Base-by-base conservation (phyloP, 2,329 filamentous ascomycete genomes). In the Mycocentrospora acerina region DNA sequence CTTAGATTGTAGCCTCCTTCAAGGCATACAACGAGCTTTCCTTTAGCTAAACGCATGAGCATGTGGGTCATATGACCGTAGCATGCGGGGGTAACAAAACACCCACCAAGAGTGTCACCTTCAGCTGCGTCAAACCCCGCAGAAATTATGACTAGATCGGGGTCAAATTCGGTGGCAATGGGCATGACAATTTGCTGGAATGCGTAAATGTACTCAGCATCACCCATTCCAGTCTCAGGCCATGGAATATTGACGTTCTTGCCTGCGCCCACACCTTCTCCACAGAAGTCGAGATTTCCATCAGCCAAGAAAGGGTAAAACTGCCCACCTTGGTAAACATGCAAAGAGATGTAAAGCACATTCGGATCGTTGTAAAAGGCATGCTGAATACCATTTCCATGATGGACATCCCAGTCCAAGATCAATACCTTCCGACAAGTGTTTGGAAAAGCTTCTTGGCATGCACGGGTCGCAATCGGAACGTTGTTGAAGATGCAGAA, bases 401-500 rank as follows among this genome's bases (percentile, higher is more conserved):
- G 82, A 60, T 86, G 82, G 3, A 85, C 82, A 64, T 86, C 82
- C 82, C 93, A 98, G 62, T 98, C 93, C 7, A 98, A 74, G 51
- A 98, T 93, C 38, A 98, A 70, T 14, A 98, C 81, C 68, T 95
- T 97, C 39, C 89, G 83, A 60, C 91, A 96, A 7, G 72, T 72
- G 3, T 91, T 81, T 2, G 87, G 87, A 53, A 87, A 93, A 43
- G 90, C 83, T 36, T 78, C 73, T 63, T 95, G 90, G 62, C 90
- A 96, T 10, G 90, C 86, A 43, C 82, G 85, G n/a, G 90, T 85
- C 1, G 90, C 91, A 42, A 98, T 86, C 14, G 88, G 90, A 3
- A 97, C 93, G 59, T 98, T 98, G 71, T 98, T 96, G 72, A 97
- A 97, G 42, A 97, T 80, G 65, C 93, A 98, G 62, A 98, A 98